Percentiles rank a stretch among this genome's conserved stretches.
Evolutionary conservation across 306 rosid species (phyloP).

Genomic region (Calophaca sinica): DNA sequence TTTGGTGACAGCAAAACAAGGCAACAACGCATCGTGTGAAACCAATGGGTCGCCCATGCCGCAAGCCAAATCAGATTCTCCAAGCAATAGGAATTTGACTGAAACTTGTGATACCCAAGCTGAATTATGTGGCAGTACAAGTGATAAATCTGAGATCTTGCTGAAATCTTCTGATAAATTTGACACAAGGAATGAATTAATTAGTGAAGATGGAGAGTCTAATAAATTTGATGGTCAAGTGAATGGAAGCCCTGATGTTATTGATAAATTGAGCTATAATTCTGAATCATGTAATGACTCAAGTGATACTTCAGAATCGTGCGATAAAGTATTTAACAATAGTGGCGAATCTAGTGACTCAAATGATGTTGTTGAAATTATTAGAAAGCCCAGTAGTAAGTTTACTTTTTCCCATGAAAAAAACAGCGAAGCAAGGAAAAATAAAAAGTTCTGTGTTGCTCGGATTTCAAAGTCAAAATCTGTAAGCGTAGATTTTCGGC

Average conservation of each 20-base stretch:
- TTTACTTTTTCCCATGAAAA: constrained; percentile 51
- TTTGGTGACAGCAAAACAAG: constrained; percentile 62
- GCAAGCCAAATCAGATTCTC: constrained; percentile 51
- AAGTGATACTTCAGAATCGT: constrained; percentile 64
- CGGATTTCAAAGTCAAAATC: constrained; percentile 83
- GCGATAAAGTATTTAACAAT: constrained; percentile 62
- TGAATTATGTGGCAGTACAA: constrained; percentile 50
- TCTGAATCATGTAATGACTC: constrained; percentile 74
- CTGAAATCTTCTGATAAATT: constrained; percentile 53
- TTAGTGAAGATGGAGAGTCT: constrained; percentile 53
- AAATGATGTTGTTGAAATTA: constrained; percentile 55
- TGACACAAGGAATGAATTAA: constrained; percentile 50
- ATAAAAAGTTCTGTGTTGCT: constrained; percentile 78
- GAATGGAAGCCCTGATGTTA: constrained; percentile 64
- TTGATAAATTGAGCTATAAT: constrained; percentile 57
- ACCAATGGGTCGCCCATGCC: constrained; percentile 44
- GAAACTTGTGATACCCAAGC: constrained; percentile 48
- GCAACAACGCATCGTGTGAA: constrained; percentile 44
- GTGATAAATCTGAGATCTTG: constrained; percentile 59
- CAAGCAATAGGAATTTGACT: constrained; percentile 42
- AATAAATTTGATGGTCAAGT: constrained; percentile 54
- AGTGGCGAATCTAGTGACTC: constrained; percentile 54
- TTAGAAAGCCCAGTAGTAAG: constrained; percentile 58
- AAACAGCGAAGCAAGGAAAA: constrained; percentile 67
- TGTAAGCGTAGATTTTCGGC: constrained; percentile 90